Evolutionary conservation across 805 yeast genomes (phyloP), one percentile per base, ranked within the genome.

Genomic region (Isabelozyma rhagii): DNA sequence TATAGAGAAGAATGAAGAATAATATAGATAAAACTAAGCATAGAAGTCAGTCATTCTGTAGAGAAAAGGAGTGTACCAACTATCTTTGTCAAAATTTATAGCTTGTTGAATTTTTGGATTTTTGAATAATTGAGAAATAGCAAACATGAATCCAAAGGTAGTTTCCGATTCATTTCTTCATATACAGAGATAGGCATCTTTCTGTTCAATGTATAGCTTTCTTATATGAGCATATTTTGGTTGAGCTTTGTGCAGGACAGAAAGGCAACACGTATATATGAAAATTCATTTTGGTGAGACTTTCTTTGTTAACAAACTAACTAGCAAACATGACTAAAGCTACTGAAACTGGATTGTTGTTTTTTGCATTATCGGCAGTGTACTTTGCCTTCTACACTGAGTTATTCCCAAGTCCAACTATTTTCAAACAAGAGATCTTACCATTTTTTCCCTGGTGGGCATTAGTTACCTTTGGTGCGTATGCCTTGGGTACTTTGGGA

Each of bases 361-460:
- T 77, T 28, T 74, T 77, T 52, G 69, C 78, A 18, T 58, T 74
- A n/a, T 62, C 77, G 5, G 77, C 85, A 2, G 61, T 82, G 7
- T 85, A 85, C 67, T 68, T 77, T 57, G 77, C 82, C 3, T 69
- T 84, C 27, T 65, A 64, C 51, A 55, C 72, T 14, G 84, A 83
- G 13, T 75, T 77, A 40, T 68, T 85, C 49, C 90, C 90, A 42
- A 67, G 79, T 5, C 72, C 82, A 8, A 66, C 63, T n/a, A 56
- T 63, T 31, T 58, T 85, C 56, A 77, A 74, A 44, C 59, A 69
- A 27, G 83, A 83, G 55, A 77, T 85, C 45, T 67, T 85, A 53
- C 90, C 90, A 8, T 83, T 75, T 55, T 64, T 85, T 51, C 91
- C 91, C 34, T 84, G 78, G 74, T 85, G 90, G 91, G 78, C 74